Base-by-base conservation (phyloP, 148 eudicot species). In the Polygonum maritimum region DNA sequence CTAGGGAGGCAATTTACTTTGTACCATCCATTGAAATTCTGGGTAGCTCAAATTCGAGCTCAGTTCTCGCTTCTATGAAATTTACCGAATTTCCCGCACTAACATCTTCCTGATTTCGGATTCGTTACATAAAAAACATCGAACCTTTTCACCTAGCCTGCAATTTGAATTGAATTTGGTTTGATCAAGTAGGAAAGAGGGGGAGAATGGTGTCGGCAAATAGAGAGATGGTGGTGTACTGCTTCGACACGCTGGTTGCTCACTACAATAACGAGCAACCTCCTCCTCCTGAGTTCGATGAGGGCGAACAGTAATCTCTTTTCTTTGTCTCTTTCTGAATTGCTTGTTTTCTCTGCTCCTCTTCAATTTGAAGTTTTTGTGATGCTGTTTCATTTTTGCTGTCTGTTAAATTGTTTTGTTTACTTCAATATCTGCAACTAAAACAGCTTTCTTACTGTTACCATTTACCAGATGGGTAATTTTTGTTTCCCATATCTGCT, bases 241-340 rank as follows among this genome's bases (percentile, higher is more conserved):
- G 98, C 85, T 93, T 93, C 71, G 98, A 93, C 71, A 85, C 90
- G 3, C 87, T 93, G 18, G 84, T 90, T 77, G 88, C 92, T 86
- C 96, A 93, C 86, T 93, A 89, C 86, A 89, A 90, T 72, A 69
- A 79, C 82, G 86, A 88, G 12, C 85, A 85, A 77, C 54, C 84
- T 78, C 98, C 93, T 49, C 87, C 93, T 75, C 90, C 98, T 81
- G 90, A 93, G 80, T 92, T 92, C 77, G 90, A 90, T 2, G 96
- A 88, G 41, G 96, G 87, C 76, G 82, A 85, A 74, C 93, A 90
- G 98, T 92, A 89, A 15, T 77, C 57, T 4, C 51, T 39, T 22
- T 67, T 45, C 22, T 36, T 26, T 73, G 2, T 41, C 26, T 13
- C 40, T 4, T 13, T 63, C 40, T 35, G 41, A 63, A 12, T 12